These are phyloP conservation scores for Pythium utonaiense DNA, from an alignment of 352 stramenopile genomes.

Conservation along the genomic window DNA sequence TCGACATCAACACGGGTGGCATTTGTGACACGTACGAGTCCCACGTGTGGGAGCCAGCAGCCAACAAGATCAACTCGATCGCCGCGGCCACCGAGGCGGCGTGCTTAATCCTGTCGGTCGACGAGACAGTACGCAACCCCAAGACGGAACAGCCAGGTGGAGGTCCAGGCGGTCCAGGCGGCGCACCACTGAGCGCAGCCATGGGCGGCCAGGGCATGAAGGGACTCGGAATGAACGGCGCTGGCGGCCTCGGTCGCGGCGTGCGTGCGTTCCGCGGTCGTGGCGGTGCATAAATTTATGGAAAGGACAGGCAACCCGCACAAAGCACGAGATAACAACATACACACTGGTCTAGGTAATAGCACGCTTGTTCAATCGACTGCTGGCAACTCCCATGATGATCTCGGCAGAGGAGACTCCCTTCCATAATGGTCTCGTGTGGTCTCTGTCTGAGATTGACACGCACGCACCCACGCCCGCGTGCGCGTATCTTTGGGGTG, in stretches of 20 bases:
- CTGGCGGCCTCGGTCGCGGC: constrained; percentile 67
- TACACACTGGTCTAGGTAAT: constrained; percentile 1
- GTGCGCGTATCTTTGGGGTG: constrained; percentile 15
- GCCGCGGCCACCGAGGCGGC: constrained; percentile 95
- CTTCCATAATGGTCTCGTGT: too few species aligned
- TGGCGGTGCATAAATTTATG: constrained; percentile 64
- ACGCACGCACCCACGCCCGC: neutral
- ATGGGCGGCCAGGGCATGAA: constrained; percentile 92
- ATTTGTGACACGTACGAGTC: constrained; percentile 98
- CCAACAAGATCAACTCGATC: constrained; percentile 99
- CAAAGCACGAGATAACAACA: too few species aligned
- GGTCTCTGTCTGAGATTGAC: too few species aligned
- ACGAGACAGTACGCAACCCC: constrained; percentile 99
- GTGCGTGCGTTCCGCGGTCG: constrained; percentile 78
- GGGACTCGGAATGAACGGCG: constrained; percentile 80
- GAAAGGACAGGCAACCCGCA: neutral
- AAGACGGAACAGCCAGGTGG: constrained; percentile 91
- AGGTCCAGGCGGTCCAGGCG: constrained; percentile 38
- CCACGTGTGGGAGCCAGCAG: constrained; percentile 98
- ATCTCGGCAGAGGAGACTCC: too few species aligned
- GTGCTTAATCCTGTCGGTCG: constrained; percentile 98
- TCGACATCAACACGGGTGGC: constrained; percentile 96
- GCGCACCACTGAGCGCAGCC: constrained; percentile 81
- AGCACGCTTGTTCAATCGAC: neutral
- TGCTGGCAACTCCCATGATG: neutral